Evolutionary conservation across 78 protist species (phyloP).

Genomic region (Speleostelium caveatum): DNA sequence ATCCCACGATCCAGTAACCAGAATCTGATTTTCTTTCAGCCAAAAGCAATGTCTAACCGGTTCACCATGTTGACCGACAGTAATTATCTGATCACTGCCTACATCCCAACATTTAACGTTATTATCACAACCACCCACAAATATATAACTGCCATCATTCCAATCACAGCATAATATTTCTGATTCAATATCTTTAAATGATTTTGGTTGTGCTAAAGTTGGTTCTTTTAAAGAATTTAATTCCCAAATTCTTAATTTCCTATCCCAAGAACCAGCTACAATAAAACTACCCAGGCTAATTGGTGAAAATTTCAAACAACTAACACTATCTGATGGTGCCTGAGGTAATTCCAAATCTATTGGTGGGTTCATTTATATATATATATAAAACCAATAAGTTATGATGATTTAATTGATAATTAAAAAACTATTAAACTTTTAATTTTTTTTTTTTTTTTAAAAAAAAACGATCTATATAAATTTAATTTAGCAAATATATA

Average conservation of each 20-base stretch:
- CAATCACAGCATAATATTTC: conserved; percentile 81
- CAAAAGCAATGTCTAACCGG: conserved; percentile 80
- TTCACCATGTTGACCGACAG: conserved; percentile 86
- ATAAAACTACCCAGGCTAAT: conserved; percentile 27
- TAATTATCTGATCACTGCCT: conserved; percentile 55
- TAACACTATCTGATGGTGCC: conserved; percentile 77
- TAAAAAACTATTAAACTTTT: no score
- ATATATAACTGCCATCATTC: conserved; percentile 77
- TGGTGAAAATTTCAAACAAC: conserved; percentile 81
- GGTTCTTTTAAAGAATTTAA: not conserved
- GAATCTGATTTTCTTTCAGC: conserved; percentile 49
- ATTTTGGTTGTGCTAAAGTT: not conserved
- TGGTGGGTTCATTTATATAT: no score
- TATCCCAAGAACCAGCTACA: conserved; percentile 87
- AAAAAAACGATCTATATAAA: no score
- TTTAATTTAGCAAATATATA: no score
- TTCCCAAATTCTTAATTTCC: conserved; percentile 71
- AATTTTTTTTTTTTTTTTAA: no score
- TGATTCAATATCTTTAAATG: conserved; percentile 59
- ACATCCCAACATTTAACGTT: conserved; percentile 82
- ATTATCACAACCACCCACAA: conserved; percentile 84
- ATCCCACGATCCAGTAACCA: conserved; percentile 93
- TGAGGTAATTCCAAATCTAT: conserved; percentile 73
- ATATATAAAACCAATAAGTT: no score
- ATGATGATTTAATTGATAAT: no score